Percentiles rank a stretch among this genome's conserved stretches.
Conservation (phyloP, 768 basidiomycete species). For the Kwoniella sp. region DNA sequence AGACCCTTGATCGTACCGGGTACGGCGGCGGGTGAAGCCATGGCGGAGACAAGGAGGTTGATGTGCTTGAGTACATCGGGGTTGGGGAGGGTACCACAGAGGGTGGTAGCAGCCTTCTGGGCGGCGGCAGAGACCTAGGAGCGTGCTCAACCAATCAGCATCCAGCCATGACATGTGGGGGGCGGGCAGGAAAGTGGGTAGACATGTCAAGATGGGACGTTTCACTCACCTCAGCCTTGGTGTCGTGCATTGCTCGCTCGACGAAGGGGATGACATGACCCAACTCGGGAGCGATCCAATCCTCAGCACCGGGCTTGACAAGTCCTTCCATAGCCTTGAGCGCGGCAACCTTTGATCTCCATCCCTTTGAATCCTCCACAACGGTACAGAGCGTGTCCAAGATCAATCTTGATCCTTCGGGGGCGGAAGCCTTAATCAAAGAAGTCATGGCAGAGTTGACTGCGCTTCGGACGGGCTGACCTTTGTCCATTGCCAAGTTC, state of each 20-base stretch:
- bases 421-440: slow-evolving; percentile 78
- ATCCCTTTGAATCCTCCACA: slow-evolving; percentile 76
- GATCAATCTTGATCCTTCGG: slow-evolving; percentile 70
- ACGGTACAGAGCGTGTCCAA: slow-evolving; percentile 65
- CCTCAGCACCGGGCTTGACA: slow-evolving; percentile 59
- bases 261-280: slow-evolving; percentile 80
- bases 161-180: no score
- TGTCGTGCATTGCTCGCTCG: slow-evolving; percentile 91
- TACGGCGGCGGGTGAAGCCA: slow-evolving; percentile 83
- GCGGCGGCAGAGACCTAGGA: slow-evolving; percentile 79
- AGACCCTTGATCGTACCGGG: slow-evolving; percentile 91
- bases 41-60: slow-evolving; percentile 77
- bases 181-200: no score
- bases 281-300: slow-evolving; percentile 81
- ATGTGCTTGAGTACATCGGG: slow-evolving; percentile 89
- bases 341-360: slow-evolving; percentile 91
- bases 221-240: slow-evolving; percentile 78
- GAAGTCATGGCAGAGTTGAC: slow-evolving; percentile 79
- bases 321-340: slow-evolving; percentile 80
- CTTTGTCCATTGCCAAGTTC: slow-evolving; percentile 88
- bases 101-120: slow-evolving; percentile 80
- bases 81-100: slow-evolving; percentile 89
- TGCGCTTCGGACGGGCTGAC: slow-evolving; percentile 81
- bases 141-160: neutral
- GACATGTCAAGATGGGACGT: slow-evolving; percentile 3